These are phyloP conservation scores for Magnusiomyces suaveolens DNA, from an alignment of 1,139 yeast genomes.

Conservation along the genomic window DNA sequence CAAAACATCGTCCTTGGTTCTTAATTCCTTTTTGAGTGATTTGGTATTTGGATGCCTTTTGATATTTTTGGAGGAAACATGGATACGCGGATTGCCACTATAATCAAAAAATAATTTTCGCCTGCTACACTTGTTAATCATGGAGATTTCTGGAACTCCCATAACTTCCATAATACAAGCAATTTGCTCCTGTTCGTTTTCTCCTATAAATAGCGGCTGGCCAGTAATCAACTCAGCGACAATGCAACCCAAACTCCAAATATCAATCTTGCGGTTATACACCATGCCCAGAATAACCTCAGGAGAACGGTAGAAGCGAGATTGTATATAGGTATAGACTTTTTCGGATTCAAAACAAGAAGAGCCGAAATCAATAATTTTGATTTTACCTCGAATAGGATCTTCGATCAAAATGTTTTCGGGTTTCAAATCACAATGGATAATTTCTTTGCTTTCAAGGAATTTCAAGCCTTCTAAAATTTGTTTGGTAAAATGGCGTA, in stretches of 20 bases:
- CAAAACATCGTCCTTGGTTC: conserved; percentile 28
- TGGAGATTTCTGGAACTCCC: conserved; percentile 47
- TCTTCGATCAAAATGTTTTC: conserved; percentile 79
- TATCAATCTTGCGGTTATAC: conserved; percentile 59
- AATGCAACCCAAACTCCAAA: conserved; percentile 73
- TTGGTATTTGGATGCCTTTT: conserved; percentile 30
- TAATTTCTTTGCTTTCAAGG: conserved; percentile 47
- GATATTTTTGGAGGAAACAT: conserved; percentile 28
- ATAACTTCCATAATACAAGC: conserved; percentile 49
- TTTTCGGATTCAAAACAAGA: conserved; percentile 92
- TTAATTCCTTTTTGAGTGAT: conserved; percentile 24
- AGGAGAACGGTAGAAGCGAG: conserved; percentile 90
- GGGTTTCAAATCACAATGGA: conserved; percentile 90
- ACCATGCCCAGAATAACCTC: conserved; percentile 76
- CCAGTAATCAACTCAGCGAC: conserved; percentile 60
- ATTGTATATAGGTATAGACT: conserved; percentile 86
- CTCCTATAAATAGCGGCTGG: conserved; percentile 59
- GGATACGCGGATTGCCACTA: conserved; percentile 34
- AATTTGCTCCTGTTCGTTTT: conserved; percentile 57
- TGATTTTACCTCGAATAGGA: conserved; percentile 73
- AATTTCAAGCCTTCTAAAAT: conserved; percentile 51
- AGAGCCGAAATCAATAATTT: conserved; percentile 92
- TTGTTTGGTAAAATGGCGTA: conserved; percentile 45
- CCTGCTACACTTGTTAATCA: conserved; percentile 34
- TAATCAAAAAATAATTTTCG: conserved; percentile 36